Base-by-base conservation (phyloP, 2,329 filamentous ascomycete species). In the Colletotrichum cordylinicola region DNA sequence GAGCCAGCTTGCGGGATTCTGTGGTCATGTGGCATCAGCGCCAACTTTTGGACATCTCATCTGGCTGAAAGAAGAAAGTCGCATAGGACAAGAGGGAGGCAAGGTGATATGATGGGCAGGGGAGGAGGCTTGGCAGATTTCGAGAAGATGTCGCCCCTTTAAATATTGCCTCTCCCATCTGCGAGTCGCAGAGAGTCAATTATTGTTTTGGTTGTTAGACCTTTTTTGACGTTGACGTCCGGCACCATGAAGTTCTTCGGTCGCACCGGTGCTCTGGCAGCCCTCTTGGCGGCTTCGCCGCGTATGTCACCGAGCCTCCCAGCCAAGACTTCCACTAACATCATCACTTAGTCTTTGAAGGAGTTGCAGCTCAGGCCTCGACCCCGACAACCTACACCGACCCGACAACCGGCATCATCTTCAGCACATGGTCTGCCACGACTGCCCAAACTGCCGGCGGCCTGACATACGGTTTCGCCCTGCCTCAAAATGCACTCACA, bases 391-490 rank as follows among this genome's bases (percentile, higher is more conserved):
- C 73, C 21, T 89, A 86, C 78, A 87, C 84, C 13, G 87, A 90
- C 66, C 81, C 84, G 60, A 83, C 85, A 33, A 90, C 90, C 12
- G 88, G 88, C 24, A 91, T 91, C 78, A 84, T 82, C 33, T 91
- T 91, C 82, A 87, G 88, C 79, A 88, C 88, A 64, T 90, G 87
- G 81, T 84, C 82, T 15, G 86, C 88, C 21, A 75, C 78, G 12
- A 77, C 77, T 39, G 77, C 82, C 15, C 81, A 84, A 6, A 83
- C 84, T 12, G 78, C 80, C 66, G 88, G 87, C 72, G 87, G 87
- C 43, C 85, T 90, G 67, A 88, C 86, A 37, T 90, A 90, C 66
- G 91, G 91, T 79, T 79, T 93, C 67, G 89, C 88, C 3, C 83
- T 93, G 18, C 91, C 91, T 7, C 78, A 82, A 18, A 83, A 88